phyloP scores from a whole-genome alignment of 1,139 yeast species.

The Yamadazyma dushanensis region DNA sequence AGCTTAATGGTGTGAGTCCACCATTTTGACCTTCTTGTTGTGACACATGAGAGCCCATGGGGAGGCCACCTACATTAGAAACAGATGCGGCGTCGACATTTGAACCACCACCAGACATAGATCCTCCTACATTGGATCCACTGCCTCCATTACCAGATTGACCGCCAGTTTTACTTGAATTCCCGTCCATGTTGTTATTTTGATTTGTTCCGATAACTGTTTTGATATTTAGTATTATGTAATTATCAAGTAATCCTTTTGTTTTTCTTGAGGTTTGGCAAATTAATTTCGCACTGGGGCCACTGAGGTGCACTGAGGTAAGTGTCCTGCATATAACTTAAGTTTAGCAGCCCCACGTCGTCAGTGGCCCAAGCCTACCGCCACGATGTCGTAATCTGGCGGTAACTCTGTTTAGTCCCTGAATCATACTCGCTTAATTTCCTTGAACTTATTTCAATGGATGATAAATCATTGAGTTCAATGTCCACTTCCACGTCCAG shows the following conservation, averaged over 20 bases:
- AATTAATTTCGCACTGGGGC: too few relatives aligned
- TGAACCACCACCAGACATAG: too few relatives aligned
- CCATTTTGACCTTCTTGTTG: background rate
- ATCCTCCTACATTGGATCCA: background rate
- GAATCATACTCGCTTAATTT: background rate
- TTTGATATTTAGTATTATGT: conserved; percentile 5
- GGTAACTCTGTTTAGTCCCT: too few relatives aligned
- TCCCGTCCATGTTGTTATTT: background rate
- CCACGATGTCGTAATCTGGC: too few relatives aligned
- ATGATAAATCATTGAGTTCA: conserved; percentile 10
- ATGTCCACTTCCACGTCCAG: conserved; percentile 13
- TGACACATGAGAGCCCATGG: background rate
- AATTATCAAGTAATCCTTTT: conserved; percentile 6
- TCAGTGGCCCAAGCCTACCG: too few relatives aligned
- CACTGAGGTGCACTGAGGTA: background rate
- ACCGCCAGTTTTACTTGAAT: too few relatives aligned
- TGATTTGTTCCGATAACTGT: background rate
- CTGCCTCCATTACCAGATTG: too few relatives aligned
- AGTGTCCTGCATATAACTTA: conserved; percentile 1
- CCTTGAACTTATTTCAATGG: conserved; percentile 4
- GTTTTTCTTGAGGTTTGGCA: background rate
- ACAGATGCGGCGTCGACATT: background rate
- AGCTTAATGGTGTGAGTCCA: background rate
- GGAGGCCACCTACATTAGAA: background rate
- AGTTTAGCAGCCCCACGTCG: too few relatives aligned